Percentiles rank a stretch among this genome's conserved stretches.
Evolutionary conservation across 75 land plant species (phyloP).

Genomic region (Selaginella tamariscina): DNA sequence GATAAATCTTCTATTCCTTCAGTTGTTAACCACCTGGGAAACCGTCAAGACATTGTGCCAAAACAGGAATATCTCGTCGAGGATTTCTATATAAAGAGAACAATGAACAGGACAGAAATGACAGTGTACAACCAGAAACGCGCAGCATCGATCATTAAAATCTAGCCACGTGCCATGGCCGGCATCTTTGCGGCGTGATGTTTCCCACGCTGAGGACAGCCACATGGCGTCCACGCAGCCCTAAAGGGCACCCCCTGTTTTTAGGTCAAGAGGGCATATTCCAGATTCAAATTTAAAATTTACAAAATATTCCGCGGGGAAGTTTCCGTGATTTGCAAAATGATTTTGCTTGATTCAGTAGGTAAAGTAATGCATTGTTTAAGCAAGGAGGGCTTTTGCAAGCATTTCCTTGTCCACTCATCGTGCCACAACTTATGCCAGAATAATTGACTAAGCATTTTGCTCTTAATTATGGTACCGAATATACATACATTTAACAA

Average conservation of each 20-base stretch:
- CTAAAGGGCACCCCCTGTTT: neutral
- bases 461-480: too few relatives aligned
- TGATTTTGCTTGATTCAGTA: neutral
- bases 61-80: too few relatives aligned
- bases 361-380: neutral
- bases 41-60: too few relatives aligned
- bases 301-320: neutral
- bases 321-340: too few relatives aligned
- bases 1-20: neutral
- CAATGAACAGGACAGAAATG: neutral
- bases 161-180: neutral
- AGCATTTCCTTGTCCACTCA: too few relatives aligned
- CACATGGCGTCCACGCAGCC: neutral
- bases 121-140: neutral
- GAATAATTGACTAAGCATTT: too few relatives aligned
- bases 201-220: neutral
- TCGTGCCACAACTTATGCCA: slow-evolving; percentile 3
- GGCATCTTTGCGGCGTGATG: too few relatives aligned
- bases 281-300: neutral
- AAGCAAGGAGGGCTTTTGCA: neutral
- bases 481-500: too few relatives aligned
- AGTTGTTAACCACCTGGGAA: too few relatives aligned
- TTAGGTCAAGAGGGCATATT: neutral
- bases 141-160: neutral
- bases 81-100: too few relatives aligned